Base-by-base conservation (phyloP, 345 rosid genomes). In the Populus pruinosa region DNA sequence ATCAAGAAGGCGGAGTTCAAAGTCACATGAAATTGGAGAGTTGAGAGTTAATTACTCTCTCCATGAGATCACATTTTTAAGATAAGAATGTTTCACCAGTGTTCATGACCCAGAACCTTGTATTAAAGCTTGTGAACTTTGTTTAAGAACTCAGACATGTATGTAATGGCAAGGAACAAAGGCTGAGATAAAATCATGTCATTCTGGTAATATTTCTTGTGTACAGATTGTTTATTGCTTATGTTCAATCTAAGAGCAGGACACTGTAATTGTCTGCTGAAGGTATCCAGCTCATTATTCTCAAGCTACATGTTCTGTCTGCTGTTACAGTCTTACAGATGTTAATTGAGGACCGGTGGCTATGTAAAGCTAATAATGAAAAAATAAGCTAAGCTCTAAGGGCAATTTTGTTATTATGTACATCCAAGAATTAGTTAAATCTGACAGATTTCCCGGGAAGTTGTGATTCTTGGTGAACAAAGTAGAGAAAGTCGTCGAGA, bases 361-460 rank as follows among this genome's bases (percentile, higher is more conserved):
- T 14, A 16, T 31, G 39, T 64, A 33, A 18, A 65, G 31, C 29
- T n/a, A 13, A 65, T 23, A 35, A 65, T 65, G 69, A 16, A 18
- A 65, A 2, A 23, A 65, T 39, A 65, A 14, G 21, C 69, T 65
- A 33, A 65, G 21, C 39, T 1, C 39, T 21, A 65, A 65, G 50
- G 50, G 6, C 6, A 10, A 21, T 38, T 68, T 17, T 31, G 41
- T 21, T 16, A 38, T 21, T 31, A 21, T 68, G 23, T 1, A 5
- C 27, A 23, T 2, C 44, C 29, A 41, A 49, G 43, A 36, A 55
- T 18, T 56, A 21, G 80, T 69, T 56, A 27, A 53, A 36, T 43
- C 75, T 25, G 23, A 71, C 85, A 73, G 63, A 76, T 69, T 61
- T 80, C 21, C 18, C 70, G 82, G 80, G 70, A 55, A 69, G 59